Evolutionary conservation across 164 flowering plant genomes (phyloP).

Genomic region (Chimonanthus salicifolius): DNA sequence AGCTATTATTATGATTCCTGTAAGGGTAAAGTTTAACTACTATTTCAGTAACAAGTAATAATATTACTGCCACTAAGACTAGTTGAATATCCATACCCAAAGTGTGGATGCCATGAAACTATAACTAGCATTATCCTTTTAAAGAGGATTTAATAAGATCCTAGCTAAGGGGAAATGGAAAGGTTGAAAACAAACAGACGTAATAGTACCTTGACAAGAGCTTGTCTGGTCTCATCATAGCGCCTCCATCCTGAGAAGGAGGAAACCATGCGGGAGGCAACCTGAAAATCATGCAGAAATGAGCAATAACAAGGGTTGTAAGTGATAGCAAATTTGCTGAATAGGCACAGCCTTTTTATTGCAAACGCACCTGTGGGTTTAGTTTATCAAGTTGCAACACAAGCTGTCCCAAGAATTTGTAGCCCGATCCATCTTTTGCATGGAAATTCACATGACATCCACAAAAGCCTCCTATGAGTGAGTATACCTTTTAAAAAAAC

Average conservation of each 20-base stretch:
- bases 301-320: constrained; percentile 1
- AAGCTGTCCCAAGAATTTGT: constrained; percentile 82
- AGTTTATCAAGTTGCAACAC: constrained; percentile 91
- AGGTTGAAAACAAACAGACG: too few species aligned
- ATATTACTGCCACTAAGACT: too few species aligned
- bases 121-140: too few species aligned
- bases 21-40: too few species aligned
- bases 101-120: too few species aligned
- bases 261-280: constrained; percentile 90
- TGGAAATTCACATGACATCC: constrained; percentile 90
- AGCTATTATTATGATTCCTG: too few species aligned
- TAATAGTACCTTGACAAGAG: constrained; percentile 63
- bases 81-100: too few species aligned
- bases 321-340: neutral
- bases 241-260: constrained; percentile 95
- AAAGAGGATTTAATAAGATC: too few species aligned
- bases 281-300: constrained; percentile 34
- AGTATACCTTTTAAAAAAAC: constrained; percentile 44
- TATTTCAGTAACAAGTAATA: too few species aligned
- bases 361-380: constrained; percentile 74
- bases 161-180: too few species aligned
- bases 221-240: constrained; percentile 73
- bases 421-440: constrained; percentile 98
- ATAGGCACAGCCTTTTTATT: neutral
- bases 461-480: constrained; percentile 90